These are phyloP conservation scores for Erodium maritimum DNA, from an alignment of 345 rosid genomes.

Conservation along the genomic window DNA sequence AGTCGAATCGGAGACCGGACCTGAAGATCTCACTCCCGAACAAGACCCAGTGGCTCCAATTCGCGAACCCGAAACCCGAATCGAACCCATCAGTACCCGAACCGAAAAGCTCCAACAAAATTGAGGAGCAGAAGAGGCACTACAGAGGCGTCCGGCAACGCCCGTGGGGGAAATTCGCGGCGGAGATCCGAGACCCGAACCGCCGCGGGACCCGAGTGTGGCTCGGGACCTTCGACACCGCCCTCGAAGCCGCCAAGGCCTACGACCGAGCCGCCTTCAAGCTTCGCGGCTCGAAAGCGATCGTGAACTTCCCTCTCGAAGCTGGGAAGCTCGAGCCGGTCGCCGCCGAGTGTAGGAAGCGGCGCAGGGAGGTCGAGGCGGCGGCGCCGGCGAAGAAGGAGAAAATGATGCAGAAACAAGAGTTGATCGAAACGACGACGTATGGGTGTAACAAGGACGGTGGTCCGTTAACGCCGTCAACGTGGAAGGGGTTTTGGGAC, in stretches of 20 bases:
- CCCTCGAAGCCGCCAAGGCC: conserved; percentile 68
- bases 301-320: conserved; percentile 67
- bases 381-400: conserved; percentile 21
- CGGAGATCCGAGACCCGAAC: conserved; percentile 82
- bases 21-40: conserved; percentile 36
- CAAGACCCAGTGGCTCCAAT: conserved; percentile 38
- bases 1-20: conserved; percentile 27
- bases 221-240: conserved; percentile 69
- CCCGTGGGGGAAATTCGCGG: conserved; percentile 92
- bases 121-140: conserved; percentile 28
- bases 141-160: conserved; percentile 74
- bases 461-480: conserved; percentile 26
- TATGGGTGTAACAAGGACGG: conserved; percentile 2
- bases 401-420: not conserved
- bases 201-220: conserved; percentile 56
- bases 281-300: conserved; percentile 68
- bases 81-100: conserved; percentile 9
- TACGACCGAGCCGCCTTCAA: conserved; percentile 68
- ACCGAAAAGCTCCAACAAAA: not conserved
- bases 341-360: conserved; percentile 19
- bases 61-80: conserved; percentile 11
- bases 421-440: conserved; percentile 4
- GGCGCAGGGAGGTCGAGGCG: not conserved
- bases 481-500: conserved; percentile 26
- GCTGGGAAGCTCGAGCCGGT: conserved; percentile 26